Percentiles rank a stretch among this genome's conserved stretches.
These are phyloP conservation scores for Euclidium syriacum DNA, from an alignment of 345 rosid species.

Conservation along the genomic window DNA sequence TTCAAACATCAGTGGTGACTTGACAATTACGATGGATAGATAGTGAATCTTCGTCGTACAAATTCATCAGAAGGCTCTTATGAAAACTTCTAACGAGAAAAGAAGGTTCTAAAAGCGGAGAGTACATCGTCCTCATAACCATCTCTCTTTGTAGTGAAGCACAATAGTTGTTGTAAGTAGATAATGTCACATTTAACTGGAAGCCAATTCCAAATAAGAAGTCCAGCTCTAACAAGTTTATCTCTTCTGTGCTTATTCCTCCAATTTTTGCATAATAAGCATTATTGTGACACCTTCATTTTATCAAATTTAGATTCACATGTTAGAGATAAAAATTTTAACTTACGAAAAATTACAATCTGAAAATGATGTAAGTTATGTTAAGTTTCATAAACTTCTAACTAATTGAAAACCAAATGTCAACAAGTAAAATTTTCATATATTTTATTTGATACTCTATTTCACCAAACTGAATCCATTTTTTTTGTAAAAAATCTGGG, in stretches of 20 bases:
- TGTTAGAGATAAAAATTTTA: too few species aligned
- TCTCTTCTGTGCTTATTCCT: constrained; percentile 58
- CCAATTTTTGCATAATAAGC: constrained; percentile 64
- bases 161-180: constrained; percentile 48
- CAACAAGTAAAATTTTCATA: too few species aligned
- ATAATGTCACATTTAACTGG: constrained; percentile 52
- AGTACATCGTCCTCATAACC: constrained; percentile 24
- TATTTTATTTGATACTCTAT: too few species aligned
- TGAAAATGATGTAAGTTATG: too few species aligned
- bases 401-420: too few species aligned
- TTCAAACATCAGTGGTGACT: constrained; percentile 13
- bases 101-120: constrained; percentile 26
- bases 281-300: constrained; percentile 51
- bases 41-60: constrained; percentile 15
- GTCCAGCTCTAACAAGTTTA: constrained; percentile 64
- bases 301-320: neutral
- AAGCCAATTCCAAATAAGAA: constrained; percentile 63
- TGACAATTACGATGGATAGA: constrained; percentile 3
- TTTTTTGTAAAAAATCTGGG: too few species aligned
- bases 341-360: too few species aligned
- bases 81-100: neutral
- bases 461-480: too few species aligned
- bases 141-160: constrained; percentile 46
- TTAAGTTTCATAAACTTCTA: too few species aligned
- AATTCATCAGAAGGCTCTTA: neutral